Base-by-base conservation (phyloP, 163 green algal genomes). In the Prototheca cutis region DNA sequence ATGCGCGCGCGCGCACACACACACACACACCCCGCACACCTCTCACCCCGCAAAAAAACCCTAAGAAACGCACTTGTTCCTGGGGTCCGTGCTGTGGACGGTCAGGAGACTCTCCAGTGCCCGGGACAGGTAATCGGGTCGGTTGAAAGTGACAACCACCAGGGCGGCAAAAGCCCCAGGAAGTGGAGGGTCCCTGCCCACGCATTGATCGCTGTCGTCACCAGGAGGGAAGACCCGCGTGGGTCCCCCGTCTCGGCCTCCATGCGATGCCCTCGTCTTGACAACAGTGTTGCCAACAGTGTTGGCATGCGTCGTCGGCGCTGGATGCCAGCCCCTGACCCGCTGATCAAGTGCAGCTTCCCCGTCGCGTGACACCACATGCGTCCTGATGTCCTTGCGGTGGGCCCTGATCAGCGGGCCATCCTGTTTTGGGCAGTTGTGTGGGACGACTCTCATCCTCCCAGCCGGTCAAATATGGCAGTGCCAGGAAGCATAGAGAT, bases 121-220 rank as follows among this genome's bases (percentile, higher is more conserved):
- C 10, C 59, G 51, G 40, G 67, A n/a, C 23, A 80, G 53, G 47
- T 80, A 81, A 13, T 73, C 71, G 6, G 49, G 40, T 4, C 80
- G 59, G 48, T 87, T 74, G 62, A 76, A 84, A 0, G 74, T 65
- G 25, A 88, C 59, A 7, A 76, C 65, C 19, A 87, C 79, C 19
- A 88, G 74, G 4, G 76, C 76, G 18, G 75, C 75, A 10, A 74
- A 49, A 0, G 49, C 64, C 21, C 60, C 66, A 1, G 1, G 4
- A 1, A 13, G 3, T 1, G 48, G 29, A 7, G 48, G 40, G 0
- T 24, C 27, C 6, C 23, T 13, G 1, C 57, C 55, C 4, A 78
- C 49, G 28, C 70, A 78, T 3, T 42, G 39, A 13, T 31, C 51
- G 2, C 64, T 55, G 33, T 69, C 62, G 18, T 63, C 56, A 15